phyloP scores from a whole-genome alignment of 306 rosid genomes.

The Lupinus albus region DNA sequence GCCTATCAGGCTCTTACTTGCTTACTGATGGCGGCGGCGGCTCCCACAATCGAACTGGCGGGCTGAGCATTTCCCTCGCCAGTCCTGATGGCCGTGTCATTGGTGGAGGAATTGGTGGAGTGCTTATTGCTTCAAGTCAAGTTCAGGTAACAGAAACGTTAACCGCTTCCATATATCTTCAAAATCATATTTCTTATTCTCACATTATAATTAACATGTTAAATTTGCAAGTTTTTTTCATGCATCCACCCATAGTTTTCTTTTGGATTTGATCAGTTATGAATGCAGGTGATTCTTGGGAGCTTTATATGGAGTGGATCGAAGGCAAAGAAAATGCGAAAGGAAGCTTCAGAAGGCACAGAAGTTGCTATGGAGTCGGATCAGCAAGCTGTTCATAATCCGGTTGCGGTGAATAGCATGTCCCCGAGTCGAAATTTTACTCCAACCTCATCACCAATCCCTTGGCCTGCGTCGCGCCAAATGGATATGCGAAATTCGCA shows the following conservation, averaged over 20 bases:
- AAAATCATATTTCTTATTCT: not conserved
- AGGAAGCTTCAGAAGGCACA: constrained; percentile 54
- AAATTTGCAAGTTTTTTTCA: not conserved
- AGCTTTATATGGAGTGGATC: constrained; percentile 86
- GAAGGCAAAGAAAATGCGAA: no score
- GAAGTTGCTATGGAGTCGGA: constrained; percentile 64
- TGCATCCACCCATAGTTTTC: not conserved
- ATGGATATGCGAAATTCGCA: constrained; percentile 85
- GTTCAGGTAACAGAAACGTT: constrained; percentile 69
- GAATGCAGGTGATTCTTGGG: constrained; percentile 83
- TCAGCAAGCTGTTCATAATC: constrained; percentile 62
- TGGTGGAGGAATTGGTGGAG: constrained; percentile 89
- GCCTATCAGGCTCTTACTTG: constrained; percentile 84
- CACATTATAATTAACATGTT: not conserved
- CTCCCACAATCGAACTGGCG: constrained; percentile 69
- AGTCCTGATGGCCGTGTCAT: constrained; percentile 91
- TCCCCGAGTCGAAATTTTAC: constrained; percentile 60
- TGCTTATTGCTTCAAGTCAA: constrained; percentile 82
- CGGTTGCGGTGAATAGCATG: constrained; percentile 49
- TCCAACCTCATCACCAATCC: constrained; percentile 56
- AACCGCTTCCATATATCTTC: constrained; percentile 16
- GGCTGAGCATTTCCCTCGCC: constrained; percentile 80
- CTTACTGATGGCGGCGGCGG: constrained; percentile 58
- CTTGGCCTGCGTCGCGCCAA: constrained; percentile 72
- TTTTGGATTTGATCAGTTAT: constrained; percentile 26